Conservation (phyloP, 208 protist species). For the Trypanosoma cruzi region DNA sequence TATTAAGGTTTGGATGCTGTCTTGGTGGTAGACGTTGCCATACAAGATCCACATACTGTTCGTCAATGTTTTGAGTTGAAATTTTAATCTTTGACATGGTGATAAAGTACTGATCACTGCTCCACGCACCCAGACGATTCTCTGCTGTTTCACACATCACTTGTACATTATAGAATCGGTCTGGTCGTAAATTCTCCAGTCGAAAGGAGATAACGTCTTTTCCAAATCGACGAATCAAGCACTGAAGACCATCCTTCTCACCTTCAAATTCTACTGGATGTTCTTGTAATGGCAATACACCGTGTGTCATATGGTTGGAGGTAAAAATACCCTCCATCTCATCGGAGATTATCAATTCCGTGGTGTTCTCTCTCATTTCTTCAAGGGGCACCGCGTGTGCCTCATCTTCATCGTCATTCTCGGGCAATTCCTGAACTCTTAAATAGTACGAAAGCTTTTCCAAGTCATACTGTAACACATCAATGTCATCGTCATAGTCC, state of each 20-base stretch:
- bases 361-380: not conserved
- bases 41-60: slow-evolving; percentile 65
- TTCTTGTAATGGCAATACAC: slow-evolving; percentile 20
- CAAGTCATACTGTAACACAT: slow-evolving; percentile 77
- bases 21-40: slow-evolving; percentile 54
- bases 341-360: slow-evolving; percentile 2
- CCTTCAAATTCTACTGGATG: slow-evolving; percentile 31
- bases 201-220: slow-evolving; percentile 17
- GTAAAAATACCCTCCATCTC: slow-evolving; percentile 34
- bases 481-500: slow-evolving; percentile 88
- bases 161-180: slow-evolving; percentile 81
- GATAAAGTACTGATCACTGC: slow-evolving; percentile 57
- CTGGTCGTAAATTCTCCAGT: slow-evolving; percentile 44
- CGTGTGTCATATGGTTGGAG: not conserved
- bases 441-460: slow-evolving; percentile 80
- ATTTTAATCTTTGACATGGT: slow-evolving; percentile 73
- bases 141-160: slow-evolving; percentile 81
- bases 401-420: slow-evolving; percentile 27
- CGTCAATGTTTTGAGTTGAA: slow-evolving; percentile 49
- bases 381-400: not conserved
- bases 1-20: slow-evolving; percentile 13
- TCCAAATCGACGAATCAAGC: slow-evolving; percentile 28
- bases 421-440: slow-evolving; percentile 59
- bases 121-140: slow-evolving; percentile 82
- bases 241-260: slow-evolving; percentile 28